phyloP scores from a whole-genome alignment of 1,139 yeast species.

The Blastobotrys apis region DNA sequence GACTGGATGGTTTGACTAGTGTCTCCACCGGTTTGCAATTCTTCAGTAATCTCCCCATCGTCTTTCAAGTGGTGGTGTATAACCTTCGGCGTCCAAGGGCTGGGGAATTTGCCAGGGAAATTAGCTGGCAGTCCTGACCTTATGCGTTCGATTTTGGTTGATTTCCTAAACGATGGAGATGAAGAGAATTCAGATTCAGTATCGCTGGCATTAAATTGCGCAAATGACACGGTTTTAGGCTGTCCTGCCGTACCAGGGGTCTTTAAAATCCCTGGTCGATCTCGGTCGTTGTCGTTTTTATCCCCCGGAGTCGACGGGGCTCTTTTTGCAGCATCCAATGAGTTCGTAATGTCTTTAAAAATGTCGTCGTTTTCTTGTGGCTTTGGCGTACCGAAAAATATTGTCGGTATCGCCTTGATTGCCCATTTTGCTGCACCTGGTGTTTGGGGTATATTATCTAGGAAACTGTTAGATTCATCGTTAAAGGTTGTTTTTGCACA shows the following conservation, averaged over 20 bases:
- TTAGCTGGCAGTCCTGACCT: conserved; percentile 24
- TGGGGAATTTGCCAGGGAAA: conserved; percentile 29
- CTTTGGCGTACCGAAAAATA: conserved; percentile 24
- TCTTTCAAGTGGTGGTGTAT: conserved; percentile 1
- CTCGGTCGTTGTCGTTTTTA: conserved; percentile 1
- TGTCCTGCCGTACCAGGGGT: conserved; percentile 26
- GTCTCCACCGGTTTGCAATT: not conserved
- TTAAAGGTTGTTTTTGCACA: not conserved
- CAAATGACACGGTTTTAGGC: conserved; percentile 26
- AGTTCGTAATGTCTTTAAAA: conserved; percentile 17
- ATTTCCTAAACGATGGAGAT: conserved; percentile 11
- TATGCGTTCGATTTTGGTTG: conserved; percentile 15
- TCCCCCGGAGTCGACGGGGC: conserved; percentile 4
- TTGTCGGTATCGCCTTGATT: conserved; percentile 21
- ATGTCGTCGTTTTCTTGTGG: conserved; percentile 17
- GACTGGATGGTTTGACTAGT: conserved; percentile 2
- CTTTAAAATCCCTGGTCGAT: conserved; percentile 28
- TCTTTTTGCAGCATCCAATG: conserved; percentile 9
- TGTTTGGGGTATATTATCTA: conserved; percentile 21
- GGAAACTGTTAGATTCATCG: not conserved
- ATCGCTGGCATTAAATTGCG: conserved; percentile 9
- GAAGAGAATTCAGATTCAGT: conserved; percentile 3
- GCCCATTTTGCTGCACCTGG: conserved; percentile 26
- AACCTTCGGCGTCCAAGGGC: conserved; percentile 25
- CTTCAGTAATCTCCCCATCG: not conserved